Base-by-base conservation (phyloP, 1,284 basidiomycete genomes). In the Marasmius sp. region DNA sequence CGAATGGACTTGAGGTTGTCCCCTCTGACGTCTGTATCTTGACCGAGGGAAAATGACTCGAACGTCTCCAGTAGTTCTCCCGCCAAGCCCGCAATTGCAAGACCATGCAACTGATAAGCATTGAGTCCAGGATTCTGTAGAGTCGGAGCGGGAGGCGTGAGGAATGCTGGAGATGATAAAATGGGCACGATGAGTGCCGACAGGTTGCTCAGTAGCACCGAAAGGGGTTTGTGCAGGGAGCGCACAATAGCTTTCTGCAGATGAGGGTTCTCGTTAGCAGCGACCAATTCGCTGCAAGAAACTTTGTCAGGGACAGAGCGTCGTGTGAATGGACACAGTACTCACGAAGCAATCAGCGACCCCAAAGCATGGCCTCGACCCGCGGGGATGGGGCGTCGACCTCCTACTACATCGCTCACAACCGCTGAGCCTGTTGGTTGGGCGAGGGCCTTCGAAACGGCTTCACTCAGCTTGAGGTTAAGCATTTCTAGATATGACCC, bases 401-500 rank as follows among this genome's bases (percentile, higher is more conserved):
- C 89, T 54, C 76, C 75, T 16, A 90, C 71, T 43, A 81, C 72
- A 62, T 91, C 89, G 59, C 73, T 74, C 6, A 78, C 72, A 54
- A 74, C 68, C 27, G 79, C 77, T 27, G 85, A 78, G 10, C 85
- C 85, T 1, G 79, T 70, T 14, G 90, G 88, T 65, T 88, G 86
- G 12, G 83, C 79, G 48, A 93, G 77, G 1, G 89, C 87, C 74
- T 85, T 91, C 51, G 89, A 86, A n/a, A 91, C 88, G 0, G 88
- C 90, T 72, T 93, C 91, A 69, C 86, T 91, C 47, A 93, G 78
- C 71, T 88, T 91, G 60, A 92, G 79, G 66, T 85, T 81, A 54
- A 93, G 82, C 58, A 86, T 83, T 71, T 92, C 88, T 62, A 92
- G 80, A 72, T 92, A 93, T 6, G 88, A 89, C 58, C 88, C 88